Base-by-base conservation (phyloP, 371 early-diverging fungal species). In the Chytridium lagenaria region DNA sequence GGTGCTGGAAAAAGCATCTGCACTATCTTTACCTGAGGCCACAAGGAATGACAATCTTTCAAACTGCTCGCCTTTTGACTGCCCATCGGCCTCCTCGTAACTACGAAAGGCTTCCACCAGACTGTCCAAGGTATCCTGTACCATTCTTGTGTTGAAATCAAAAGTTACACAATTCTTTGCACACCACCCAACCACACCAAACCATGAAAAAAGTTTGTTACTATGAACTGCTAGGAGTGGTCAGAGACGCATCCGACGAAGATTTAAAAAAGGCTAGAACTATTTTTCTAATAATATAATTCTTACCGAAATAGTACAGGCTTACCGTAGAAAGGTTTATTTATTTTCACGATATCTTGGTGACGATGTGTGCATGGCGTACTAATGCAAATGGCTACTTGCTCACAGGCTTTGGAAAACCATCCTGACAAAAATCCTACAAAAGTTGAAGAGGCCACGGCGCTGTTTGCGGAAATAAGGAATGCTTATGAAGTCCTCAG, bases 361-460 rank as follows among this genome's bases (percentile, higher is more conserved):
- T n/a, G n/a, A n/a, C n/a, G n/a, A n/a, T n/a, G n/a, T n/a, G n/a
- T n/a, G n/a, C n/a, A n/a, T n/a, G n/a, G n/a, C n/a, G n/a, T n/a
- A n/a, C n/a, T n/a, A n/a, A n/a, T n/a, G n/a, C n/a, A n/a, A 3
- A 34, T 23, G 30, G 64, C 38, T 30, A 23, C 16, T 26, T 36
- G 50, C 19, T 33, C 22, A 40, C 91, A 92, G 74, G 97, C 98
- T 5, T 82, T 98, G 26, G 81, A 90, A 72, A 91, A 91, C 90
- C 97, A 96, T 80, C 97, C 97, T 49, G 96, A 98, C 85, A 96
- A 96, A 80, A 97, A 98, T 86, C 87, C 85, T 34, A 88, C 92
- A 73, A 81, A 90, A 65, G 80, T 90, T 10, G 92, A 94, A 64
- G 95, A 94, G 80, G 92, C 96, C 1, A 95, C 94, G 7, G 84